phyloP scores from a whole-genome alignment of 306 rosid genomes.

The Vigna trinervia region DNA sequence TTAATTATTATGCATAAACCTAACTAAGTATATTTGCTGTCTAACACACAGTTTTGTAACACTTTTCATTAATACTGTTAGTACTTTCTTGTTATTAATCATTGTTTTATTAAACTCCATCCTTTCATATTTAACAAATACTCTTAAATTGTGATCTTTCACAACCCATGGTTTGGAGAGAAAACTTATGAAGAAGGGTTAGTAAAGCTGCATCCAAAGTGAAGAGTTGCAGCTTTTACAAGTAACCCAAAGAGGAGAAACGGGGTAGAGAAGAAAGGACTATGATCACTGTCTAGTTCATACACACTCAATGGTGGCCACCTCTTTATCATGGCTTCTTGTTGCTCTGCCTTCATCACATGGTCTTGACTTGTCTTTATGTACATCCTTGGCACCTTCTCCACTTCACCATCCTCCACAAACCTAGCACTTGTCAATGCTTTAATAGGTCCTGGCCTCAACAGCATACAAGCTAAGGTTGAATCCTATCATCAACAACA shows the following conservation, averaged over 20 bases:
- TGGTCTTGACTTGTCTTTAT: constrained; percentile 71
- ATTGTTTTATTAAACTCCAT: no score
- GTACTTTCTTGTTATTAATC: no score
- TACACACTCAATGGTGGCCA: constrained; percentile 75
- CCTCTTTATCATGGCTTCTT: constrained; percentile 78
- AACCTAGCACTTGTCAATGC: constrained; percentile 68
- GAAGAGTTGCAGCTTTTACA: constrained; percentile 65
- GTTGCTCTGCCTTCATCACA: constrained; percentile 75
- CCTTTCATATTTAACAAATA: no score
- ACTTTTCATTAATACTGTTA: no score
- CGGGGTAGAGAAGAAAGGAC: constrained; percentile 85
- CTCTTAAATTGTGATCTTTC: no score
- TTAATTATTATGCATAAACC: no score
- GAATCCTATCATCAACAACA: constrained; percentile 60
- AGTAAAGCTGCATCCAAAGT: constrained; percentile 51
- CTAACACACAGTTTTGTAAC: no score
- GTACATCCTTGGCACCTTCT: constrained; percentile 70
- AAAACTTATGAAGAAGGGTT: not conserved
- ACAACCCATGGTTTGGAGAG: no score
- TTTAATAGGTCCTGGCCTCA: constrained; percentile 76
- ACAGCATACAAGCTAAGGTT: constrained; percentile 75
- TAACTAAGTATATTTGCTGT: no score
- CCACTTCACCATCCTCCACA: constrained; percentile 44
- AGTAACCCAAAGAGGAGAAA: constrained; percentile 81
- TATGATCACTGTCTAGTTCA: constrained; percentile 79